Evolutionary conservation across 2,329 filamentous ascomycete species (phyloP).

Genomic region (Coniochaeta hoffmannii): DNA sequence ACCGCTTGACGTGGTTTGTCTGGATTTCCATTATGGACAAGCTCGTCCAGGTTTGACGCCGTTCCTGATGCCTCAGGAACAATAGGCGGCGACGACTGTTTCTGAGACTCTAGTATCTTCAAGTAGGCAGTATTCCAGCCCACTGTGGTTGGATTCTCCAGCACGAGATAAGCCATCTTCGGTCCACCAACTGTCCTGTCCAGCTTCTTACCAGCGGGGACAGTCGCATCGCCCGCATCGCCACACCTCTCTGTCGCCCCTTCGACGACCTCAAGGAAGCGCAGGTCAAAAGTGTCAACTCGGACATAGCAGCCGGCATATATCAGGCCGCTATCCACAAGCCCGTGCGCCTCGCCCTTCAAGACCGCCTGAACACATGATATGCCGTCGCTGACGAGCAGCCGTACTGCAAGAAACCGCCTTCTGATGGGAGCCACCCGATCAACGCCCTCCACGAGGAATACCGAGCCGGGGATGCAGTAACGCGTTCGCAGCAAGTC

Average conservation of each 20-base stretch:
- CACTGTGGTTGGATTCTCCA: constrained; percentile 35
- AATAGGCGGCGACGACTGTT: background rate
- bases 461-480: constrained; percentile 38
- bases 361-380: constrained; percentile 48
- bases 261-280: constrained; percentile 14
- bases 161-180: constrained; percentile 35
- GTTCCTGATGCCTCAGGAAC: background rate
- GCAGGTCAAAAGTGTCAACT: constrained; percentile 32
- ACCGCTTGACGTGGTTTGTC: background rate
- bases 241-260: background rate
- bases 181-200: background rate
- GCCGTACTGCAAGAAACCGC: constrained; percentile 35
- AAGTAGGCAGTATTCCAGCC: constrained; percentile 40
- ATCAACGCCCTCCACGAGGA: constrained; percentile 32
- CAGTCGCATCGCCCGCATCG: constrained; percentile 4
- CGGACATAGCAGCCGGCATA: constrained; percentile 40
- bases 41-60: background rate
- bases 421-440: constrained; percentile 4
- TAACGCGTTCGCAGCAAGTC: constrained; percentile 41
- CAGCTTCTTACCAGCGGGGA: background rate
- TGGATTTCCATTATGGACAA: background rate
- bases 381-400: constrained; percentile 45
- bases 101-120: constrained; percentile 13
- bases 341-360: constrained; percentile 34
- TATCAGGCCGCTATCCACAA: constrained; percentile 38